Base-by-base conservation (phyloP, 306 rosid genomes). In the Prunus mira region DNA sequence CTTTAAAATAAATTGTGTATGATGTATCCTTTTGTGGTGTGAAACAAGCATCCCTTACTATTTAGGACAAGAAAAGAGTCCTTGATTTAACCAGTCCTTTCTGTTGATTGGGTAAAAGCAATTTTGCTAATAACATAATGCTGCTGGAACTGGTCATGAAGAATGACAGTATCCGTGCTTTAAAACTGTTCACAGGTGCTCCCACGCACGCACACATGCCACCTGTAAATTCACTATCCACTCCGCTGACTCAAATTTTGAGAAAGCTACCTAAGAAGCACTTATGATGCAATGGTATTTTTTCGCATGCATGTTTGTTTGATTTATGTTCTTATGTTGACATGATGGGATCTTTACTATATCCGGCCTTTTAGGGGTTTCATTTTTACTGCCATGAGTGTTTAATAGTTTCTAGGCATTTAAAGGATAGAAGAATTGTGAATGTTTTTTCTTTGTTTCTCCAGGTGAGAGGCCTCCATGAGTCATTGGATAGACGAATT, bases 381-480 rank as follows among this genome's bases (percentile, higher is more conserved):
- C 55, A 10, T 19, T 46, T 11, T 61, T 12, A 18, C 22, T 27
- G 10, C 27, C 77, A 18, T 61, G 2, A 52, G 49, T 56, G 52
- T 73, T 3, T n/a, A 5, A 10, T 1, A 19, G 6, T 27, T 6
- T 57, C 17, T 58, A 4, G 57, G 67, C 43, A 11, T 24, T 22
- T 72, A 72, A 56, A 57, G 49, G 20, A 71, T 34, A 4, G 7
- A 6, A 45, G 68, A 73, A 32, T 76, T 54, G 38, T 46, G 45
- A 79, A 9, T 57, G 56, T 60, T n/a, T 77, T 78, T 6, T 45
- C 20, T 58, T 75, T 75, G 76, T 70, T 79, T 74, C 47, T 78
- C n/a, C 90, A 95, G 98, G 75, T 89, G 86, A 91, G 85, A 65
- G 93, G 85, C 55, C 77, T 95, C 55, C 89, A 89, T 32, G 85